These are phyloP conservation scores for Thielaviopsis punctulata DNA, from an alignment of 2,329 filamentous ascomycete genomes.

Conservation along the genomic window DNA sequence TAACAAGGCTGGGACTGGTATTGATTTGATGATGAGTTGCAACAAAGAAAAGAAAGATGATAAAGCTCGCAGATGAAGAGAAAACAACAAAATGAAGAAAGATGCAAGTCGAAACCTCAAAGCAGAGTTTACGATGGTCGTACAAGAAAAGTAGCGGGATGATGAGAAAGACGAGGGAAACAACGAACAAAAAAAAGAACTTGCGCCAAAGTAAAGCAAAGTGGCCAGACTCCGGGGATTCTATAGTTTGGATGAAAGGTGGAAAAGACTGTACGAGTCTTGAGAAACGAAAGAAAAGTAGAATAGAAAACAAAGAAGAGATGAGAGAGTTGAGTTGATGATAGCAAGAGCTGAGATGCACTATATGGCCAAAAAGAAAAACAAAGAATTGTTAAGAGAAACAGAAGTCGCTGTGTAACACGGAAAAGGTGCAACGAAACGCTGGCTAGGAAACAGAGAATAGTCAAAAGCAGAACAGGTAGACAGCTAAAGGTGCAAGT, in stretches of 20 bases:
- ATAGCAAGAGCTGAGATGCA: slow-evolving; percentile 14
- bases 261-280: background rate
- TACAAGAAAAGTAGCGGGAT: slow-evolving; percentile 10
- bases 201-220: slow-evolving; percentile 2
- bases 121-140: slow-evolving; percentile 12
- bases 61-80: slow-evolving; percentile 2
- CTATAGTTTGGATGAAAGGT: background rate
- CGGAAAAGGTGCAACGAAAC: slow-evolving; percentile 11
- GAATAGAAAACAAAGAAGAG: slow-evolving; percentile 15
- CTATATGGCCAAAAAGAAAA: slow-evolving; percentile 7
- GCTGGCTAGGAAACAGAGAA: slow-evolving; percentile 12
- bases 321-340: slow-evolving; percentile 17
- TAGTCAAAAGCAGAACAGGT: slow-evolving; percentile 13
- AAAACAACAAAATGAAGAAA: background rate
- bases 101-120: background rate
- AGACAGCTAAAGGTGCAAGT: slow-evolving; percentile 4
- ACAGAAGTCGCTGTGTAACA: slow-evolving; percentile 8
- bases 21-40: slow-evolving; percentile 5
- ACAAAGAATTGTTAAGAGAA: slow-evolving; percentile 11
- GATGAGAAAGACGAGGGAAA: background rate
- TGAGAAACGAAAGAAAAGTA: slow-evolving; percentile 9
- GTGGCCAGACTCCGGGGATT: slow-evolving; percentile 1
- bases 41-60: slow-evolving; percentile 3
- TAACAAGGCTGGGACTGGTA: slow-evolving; percentile 12
- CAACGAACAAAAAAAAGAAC: background rate